Base-by-base conservation (phyloP, 129 eudicot genomes). In the Chrysanthemum makinoi region DNA sequence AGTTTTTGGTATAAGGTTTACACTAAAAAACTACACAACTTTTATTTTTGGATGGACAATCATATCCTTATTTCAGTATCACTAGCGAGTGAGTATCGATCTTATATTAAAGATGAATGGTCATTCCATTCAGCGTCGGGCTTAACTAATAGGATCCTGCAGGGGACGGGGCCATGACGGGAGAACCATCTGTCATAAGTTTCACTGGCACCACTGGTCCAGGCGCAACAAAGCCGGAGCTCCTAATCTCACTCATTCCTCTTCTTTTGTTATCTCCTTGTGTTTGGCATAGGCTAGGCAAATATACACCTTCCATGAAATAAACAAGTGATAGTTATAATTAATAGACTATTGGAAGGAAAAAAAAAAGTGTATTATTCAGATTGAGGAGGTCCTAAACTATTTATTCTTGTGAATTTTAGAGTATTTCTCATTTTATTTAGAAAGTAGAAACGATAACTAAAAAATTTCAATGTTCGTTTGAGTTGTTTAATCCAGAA, bases 221-320 rank as follows among this genome's bases (percentile, higher is more conserved):
- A 3, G 89, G 83, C 46, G 87, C 91, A 11, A 76, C 88, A 5
- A 15, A 59, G 24, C 96, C 96, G 0, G 91, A 85, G 81, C 95
- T 89, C 64, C 74, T 92, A 9, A 92, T 79, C 80, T 92, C 98
- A 11, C 80, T 80, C 98, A 92, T 87, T 50, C 68, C 90, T 13
- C 98, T 85, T 7, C 98, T 81, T 39, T 75, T 78, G 39, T 67
- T 76, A 50, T 60, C 86, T 12, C 83, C 85, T 67, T 74, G 77
- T 30, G 81, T 72, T 66, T 76, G 74, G 43, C 98, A 92, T 30
- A 92, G 30, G 61, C 76, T 87, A 4, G 98, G 98, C 70, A 92
- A 82, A 69, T 80, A 92, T 14, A 83, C 90, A 44, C 95, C 96
- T 91, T 66, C 43, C 48, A 35, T 35, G 81, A 66, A n/a, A 39